Conservation (phyloP, 495 filamentous ascomycete genomes). For the Lophiostoma macrostomum region DNA sequence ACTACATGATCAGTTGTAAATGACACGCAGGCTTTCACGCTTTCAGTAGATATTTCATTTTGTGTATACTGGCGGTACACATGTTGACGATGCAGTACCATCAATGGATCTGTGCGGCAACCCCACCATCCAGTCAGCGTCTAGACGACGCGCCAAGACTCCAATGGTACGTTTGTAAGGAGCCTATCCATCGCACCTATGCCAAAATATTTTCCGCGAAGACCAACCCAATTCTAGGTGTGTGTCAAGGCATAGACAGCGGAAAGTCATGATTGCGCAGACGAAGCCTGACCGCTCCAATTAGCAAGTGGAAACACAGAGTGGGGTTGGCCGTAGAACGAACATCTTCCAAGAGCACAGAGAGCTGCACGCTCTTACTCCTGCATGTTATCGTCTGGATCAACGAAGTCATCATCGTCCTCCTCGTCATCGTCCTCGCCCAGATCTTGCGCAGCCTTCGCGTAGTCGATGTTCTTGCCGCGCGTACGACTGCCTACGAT, state of each 20-base stretch:
- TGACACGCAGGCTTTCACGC: no score
- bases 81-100: background rate
- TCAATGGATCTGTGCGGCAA: background rate
- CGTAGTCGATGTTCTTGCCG: slow-evolving; percentile 45
- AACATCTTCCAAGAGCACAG: slow-evolving; percentile 15
- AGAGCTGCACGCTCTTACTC: slow-evolving; percentile 27
- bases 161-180: slow-evolving; percentile 7
- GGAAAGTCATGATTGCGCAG: slow-evolving; percentile 6
- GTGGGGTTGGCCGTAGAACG: background rate
- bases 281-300: background rate
- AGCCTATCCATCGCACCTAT: slow-evolving; percentile 21
- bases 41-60: no score
- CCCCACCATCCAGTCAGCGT: slow-evolving; percentile 14
- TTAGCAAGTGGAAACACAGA: background rate
- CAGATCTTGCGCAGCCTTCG: slow-evolving; percentile 39
- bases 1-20: no score
- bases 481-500: slow-evolving; percentile 83
- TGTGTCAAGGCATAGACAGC: slow-evolving; percentile 9
- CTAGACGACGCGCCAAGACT: slow-evolving; percentile 23
- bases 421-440: slow-evolving; percentile 40
- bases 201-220: slow-evolving; percentile 19
- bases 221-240: slow-evolving; percentile 1
- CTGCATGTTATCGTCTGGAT: slow-evolving; percentile 41
- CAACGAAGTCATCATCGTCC: slow-evolving; percentile 42
- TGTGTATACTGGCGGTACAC: background rate